phyloP scores from a whole-genome alignment of 352 stramenopile species.

The Globisporangium paroecandrum region DNA sequence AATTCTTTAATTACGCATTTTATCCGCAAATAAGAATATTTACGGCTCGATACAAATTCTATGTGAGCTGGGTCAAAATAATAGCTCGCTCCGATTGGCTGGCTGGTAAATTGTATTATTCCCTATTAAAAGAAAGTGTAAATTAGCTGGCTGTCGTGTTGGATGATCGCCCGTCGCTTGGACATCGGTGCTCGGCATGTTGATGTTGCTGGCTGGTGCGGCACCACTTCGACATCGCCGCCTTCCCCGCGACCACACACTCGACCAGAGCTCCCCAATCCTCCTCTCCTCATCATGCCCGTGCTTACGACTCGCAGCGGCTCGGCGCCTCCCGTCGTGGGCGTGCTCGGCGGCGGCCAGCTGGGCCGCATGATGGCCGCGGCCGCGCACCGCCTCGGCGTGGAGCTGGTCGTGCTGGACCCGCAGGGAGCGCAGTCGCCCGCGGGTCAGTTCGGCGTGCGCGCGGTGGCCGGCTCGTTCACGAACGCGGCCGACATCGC shows the following conservation, averaged over 20 bases:
- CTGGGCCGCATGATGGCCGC: conserved; percentile 99
- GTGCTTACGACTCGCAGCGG: conserved; percentile 45
- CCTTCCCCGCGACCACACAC: not conserved
- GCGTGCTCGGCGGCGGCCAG: conserved; percentile 95
- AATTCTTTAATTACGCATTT: no score
- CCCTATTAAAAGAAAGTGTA: no score
- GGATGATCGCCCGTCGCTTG: conserved; percentile 6
- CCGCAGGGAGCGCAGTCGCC: conserved; percentile 69
- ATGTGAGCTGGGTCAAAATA: no score
- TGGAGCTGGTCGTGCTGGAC: conserved; percentile 94
- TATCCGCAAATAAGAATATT: no score
- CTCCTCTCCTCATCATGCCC: conserved; percentile 26
- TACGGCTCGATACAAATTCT: no score
- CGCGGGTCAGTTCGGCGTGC: conserved; percentile 65
- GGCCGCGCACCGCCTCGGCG: conserved; percentile 91
- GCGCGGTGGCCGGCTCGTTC: conserved; percentile 78
- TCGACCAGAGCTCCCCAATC: not conserved
- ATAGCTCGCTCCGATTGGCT: no score
- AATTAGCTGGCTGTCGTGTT: not conserved
- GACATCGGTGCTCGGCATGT: not conserved
- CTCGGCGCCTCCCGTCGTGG: conserved; percentile 63
- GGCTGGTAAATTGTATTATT: no score
- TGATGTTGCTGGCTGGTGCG: conserved; percentile 12
- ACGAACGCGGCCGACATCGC: conserved; percentile 64
- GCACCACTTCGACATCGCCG: conserved; percentile 14